phyloP scores from a whole-genome alignment of 176 grass and related monocot species.

The Cenchrus americanus region DNA sequence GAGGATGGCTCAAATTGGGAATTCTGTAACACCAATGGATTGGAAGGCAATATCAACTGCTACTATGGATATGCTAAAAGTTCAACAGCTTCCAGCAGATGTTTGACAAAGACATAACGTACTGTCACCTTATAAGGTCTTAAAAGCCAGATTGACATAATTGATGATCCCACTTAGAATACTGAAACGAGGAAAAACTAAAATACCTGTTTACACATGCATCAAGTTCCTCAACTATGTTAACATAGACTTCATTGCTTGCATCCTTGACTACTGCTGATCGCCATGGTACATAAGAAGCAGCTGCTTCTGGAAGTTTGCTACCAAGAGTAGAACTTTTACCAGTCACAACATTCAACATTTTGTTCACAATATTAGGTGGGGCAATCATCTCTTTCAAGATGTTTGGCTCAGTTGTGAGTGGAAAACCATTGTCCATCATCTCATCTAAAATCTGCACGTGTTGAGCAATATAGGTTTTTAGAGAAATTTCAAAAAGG shows the following conservation, averaged over 20 bases:
- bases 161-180: neutral
- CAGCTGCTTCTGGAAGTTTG: slow-evolving; percentile 79
- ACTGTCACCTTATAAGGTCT: slow-evolving; percentile 15
- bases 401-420: slow-evolving; percentile 93
- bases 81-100: slow-evolving; percentile 21
- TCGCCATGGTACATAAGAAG: slow-evolving; percentile 89
- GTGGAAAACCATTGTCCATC: slow-evolving; percentile 96
- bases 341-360: slow-evolving; percentile 81
- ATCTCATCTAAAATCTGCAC: slow-evolving; percentile 96
- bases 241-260: slow-evolving; percentile 95
- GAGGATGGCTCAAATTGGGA: neutral
- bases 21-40: neutral
- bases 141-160: slow-evolving; percentile 6
- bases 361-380: slow-evolving; percentile 86
- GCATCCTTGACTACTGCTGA: slow-evolving; percentile 65
- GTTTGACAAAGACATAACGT: neutral
- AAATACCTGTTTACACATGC: slow-evolving; percentile 73
- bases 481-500: slow-evolving; percentile 26
- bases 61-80: slow-evolving; percentile 1
- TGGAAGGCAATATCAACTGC: neutral
- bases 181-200: neutral
- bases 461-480: slow-evolving; percentile 17
- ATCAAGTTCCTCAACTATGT: slow-evolving; percentile 92
- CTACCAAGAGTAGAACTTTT: slow-evolving; percentile 63
- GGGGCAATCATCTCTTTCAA: slow-evolving; percentile 78